A percentile compares a stretch with the other conserved stretches of the same genome.
Evolutionary conservation across 2,329 filamentous ascomycete genomes (phyloP).

Genomic region (Aspergillus brasiliensis): DNA sequence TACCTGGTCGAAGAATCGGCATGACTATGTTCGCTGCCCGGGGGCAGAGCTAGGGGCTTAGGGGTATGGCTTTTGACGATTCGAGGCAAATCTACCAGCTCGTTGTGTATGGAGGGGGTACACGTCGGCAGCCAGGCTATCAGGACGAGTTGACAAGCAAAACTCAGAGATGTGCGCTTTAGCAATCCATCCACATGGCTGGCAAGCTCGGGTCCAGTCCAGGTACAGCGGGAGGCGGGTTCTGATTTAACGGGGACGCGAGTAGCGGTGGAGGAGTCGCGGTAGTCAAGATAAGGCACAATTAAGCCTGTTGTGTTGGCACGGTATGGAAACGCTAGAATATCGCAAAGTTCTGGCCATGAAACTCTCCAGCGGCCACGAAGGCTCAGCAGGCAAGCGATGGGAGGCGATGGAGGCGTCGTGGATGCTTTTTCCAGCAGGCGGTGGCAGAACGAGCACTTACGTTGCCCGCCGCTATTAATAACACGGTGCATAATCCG

Average conservation of each 20-base stretch:
- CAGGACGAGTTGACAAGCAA: not conserved
- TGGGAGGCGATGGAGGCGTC: not conserved
- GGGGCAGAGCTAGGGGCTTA: not conserved
- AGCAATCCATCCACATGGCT: slow-evolving; percentile 5
- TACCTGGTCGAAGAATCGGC: slow-evolving; percentile 31
- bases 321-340: not conserved
- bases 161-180: not conserved
- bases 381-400: not conserved
- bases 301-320: not conserved
- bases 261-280: not conserved
- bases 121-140: not conserved
- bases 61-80: not conserved
- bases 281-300: not conserved
- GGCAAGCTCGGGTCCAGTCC: not conserved
- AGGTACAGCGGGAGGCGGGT: not conserved
- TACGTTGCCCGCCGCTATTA: slow-evolving; percentile 12
- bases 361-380: not conserved
- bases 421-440: slow-evolving; percentile 6
- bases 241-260: not conserved
- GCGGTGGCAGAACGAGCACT: slow-evolving; percentile 18
- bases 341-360: not conserved
- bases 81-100: not conserved
- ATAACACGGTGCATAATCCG: slow-evolving; percentile 4
- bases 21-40: slow-evolving; percentile 18
- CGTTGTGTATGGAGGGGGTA: not conserved